Evolutionary conservation across 148 eudicot genomes (phyloP), one percentile per base, ranked within the genome.

Genomic region (Bassia scoparia): DNA sequence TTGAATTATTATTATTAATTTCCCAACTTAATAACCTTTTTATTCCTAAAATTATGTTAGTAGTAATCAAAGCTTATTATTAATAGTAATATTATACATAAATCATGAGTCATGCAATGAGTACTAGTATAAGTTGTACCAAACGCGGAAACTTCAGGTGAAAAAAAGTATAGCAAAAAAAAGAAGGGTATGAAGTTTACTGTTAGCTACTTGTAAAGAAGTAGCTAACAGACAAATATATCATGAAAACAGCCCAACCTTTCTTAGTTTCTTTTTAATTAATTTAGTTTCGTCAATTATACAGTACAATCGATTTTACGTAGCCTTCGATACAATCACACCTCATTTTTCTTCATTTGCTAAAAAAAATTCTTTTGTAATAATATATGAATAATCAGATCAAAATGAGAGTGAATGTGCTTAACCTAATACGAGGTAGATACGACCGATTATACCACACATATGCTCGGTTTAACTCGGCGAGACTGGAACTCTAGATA

Each of bases 221-320:
- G 61, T 58, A 24, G 61, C 69, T 41, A 66, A 12, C 52, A 7
- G 69, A 66, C 69, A 66, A 66, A 23, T 23, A 66, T 20, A 66
- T 24, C 69, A 66, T 66, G 69, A 66, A 44, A 66, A 66, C 69
- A 66, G 69, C 54, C 62, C 68, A 46, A 46, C 59, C 49, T 61
- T 61, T 34, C 16, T 18, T 3, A 7, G 17, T 49, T 27, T 61
- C 48, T 61, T 29, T 21, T 61, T n/a, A n/a, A n/a, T n/a, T n/a
- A n/a, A n/a, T n/a, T n/a, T n/a, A n/a, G n/a, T n/a, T n/a, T n/a
- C n/a, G n/a, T n/a, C n/a, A n/a, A n/a, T n/a, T n/a, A n/a, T n/a
- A n/a, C n/a, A n/a, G n/a, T n/a, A n/a, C n/a, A n/a, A n/a, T n/a
- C n/a, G n/a, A n/a, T n/a, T n/a, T n/a, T n/a, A n/a, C n/a, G n/a